A percentile compares a stretch with the other conserved stretches of the same genome.
Evolutionary conservation across 2,329 filamentous ascomycete genomes (phyloP).

Genomic region (Fusarium pseudocircinatum): DNA sequence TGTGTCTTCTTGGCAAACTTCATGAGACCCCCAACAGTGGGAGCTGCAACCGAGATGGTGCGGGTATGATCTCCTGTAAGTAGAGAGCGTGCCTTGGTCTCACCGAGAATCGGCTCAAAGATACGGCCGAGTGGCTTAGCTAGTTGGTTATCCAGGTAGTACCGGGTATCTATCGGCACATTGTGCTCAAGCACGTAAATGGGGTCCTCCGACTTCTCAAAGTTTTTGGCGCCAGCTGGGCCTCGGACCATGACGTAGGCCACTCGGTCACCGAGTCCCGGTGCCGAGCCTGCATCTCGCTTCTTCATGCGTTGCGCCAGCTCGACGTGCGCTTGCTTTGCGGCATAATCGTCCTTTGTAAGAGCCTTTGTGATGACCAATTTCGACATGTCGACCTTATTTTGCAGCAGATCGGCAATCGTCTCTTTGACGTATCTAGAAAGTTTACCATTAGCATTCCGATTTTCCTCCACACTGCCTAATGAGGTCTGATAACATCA

Average conservation of each 20-base stretch:
- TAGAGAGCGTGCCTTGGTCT: slow-evolving; percentile 87
- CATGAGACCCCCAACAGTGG: slow-evolving; percentile 93
- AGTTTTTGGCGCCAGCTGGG: slow-evolving; percentile 88
- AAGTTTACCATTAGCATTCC: slow-evolving; percentile 49
- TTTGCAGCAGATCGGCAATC: slow-evolving; percentile 93
- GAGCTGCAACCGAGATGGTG: slow-evolving; percentile 91
- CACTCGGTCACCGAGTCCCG: slow-evolving; percentile 91
- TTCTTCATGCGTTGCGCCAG: slow-evolving; percentile 97
- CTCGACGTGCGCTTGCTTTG: slow-evolving; percentile 95
- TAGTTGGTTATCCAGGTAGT: slow-evolving; percentile 98
- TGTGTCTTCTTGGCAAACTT: slow-evolving; percentile 98
- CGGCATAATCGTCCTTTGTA: slow-evolving; percentile 87
- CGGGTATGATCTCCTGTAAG: slow-evolving; percentile 94
- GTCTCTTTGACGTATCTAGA: slow-evolving; percentile 92
- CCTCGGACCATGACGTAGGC: slow-evolving; percentile 98
- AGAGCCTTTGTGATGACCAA: slow-evolving; percentile 98
- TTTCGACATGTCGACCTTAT: slow-evolving; percentile 99
- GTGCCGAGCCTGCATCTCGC: slow-evolving; percentile 93
- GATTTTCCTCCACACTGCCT: not conserved
- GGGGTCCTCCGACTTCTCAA: slow-evolving; percentile 96
- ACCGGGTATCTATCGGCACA: slow-evolving; percentile 96
- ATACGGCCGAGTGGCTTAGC: slow-evolving; percentile 94
- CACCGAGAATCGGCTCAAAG: slow-evolving; percentile 96
- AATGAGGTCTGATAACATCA: slow-evolving; percentile 16
- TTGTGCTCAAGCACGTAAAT: slow-evolving; percentile 98